These are phyloP conservation scores for Sporothrix pseudoabietina DNA, from an alignment of 2,329 filamentous ascomycete genomes.

Conservation along the genomic window DNA sequence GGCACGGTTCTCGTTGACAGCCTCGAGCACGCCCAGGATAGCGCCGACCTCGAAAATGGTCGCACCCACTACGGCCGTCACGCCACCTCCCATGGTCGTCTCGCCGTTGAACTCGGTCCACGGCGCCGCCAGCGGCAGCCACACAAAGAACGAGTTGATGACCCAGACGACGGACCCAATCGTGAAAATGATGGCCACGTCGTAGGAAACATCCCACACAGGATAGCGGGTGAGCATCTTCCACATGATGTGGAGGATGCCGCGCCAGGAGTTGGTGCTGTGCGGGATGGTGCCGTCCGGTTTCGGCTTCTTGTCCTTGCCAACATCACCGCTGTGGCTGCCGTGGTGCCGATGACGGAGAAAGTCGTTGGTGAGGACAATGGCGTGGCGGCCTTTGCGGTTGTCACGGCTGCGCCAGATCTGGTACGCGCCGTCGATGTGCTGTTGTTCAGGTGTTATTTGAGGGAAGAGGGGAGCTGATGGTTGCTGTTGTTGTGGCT, in stretches of 20 bases:
- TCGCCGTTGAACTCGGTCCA: constrained; percentile 58
- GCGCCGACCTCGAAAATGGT: constrained; percentile 68
- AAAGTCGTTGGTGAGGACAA: constrained; percentile 38
- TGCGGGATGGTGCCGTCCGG: neutral
- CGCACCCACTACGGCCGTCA: constrained; percentile 67
- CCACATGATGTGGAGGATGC: constrained; percentile 39
- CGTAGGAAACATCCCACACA: constrained; percentile 49
- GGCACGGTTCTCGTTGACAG: constrained; percentile 65
- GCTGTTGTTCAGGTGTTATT: neutral
- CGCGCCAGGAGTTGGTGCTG: constrained; percentile 37
- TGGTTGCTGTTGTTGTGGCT: neutral
- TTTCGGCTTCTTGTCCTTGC: neutral
- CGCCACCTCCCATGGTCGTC: constrained; percentile 56
- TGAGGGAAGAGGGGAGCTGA: neutral
- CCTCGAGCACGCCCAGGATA: constrained; percentile 65
- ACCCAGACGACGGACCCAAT: constrained; percentile 56
- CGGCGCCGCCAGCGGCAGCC: constrained; percentile 59
- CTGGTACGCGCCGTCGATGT: constrained; percentile 38
- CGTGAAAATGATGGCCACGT: constrained; percentile 47
- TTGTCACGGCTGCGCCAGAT: constrained; percentile 50
- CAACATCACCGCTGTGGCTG: neutral
- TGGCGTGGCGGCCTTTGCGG: constrained; percentile 47
- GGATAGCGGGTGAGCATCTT: constrained; percentile 45
- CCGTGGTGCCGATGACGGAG: constrained; percentile 14
- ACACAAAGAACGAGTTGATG: constrained; percentile 65